A percentile compares a stretch with the other conserved stretches of the same genome.
These are phyloP conservation scores for Mortierella sp. DNA, from an alignment of 371 early-diverging fungal species.

Conservation along the genomic window DNA sequence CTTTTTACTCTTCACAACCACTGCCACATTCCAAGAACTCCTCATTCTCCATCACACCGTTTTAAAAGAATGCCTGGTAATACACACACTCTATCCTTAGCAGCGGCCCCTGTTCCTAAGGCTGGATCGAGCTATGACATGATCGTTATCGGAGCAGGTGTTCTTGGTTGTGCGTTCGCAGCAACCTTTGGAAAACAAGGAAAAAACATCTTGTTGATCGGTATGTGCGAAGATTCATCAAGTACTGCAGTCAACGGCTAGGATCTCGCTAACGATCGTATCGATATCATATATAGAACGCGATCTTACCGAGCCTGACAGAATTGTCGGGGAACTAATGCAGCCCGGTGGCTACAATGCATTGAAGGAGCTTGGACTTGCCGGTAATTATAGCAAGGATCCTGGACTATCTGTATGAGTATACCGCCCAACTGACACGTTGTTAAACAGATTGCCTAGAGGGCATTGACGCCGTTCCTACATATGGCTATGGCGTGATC, in stretches of 20 bases:
- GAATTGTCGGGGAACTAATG: conserved; percentile 96
- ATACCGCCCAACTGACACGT: neutral
- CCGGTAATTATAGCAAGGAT: conserved; percentile 34
- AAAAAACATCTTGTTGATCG: conserved; percentile 76
- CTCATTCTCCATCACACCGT: too few species aligned
- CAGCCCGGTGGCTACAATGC: conserved; percentile 94
- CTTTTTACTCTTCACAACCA: too few species aligned
- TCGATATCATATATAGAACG: conserved; percentile 75
- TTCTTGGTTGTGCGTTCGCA: conserved; percentile 88
- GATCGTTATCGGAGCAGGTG: conserved; percentile 91
- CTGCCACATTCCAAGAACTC: too few species aligned
- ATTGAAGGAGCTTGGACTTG: conserved; percentile 79
- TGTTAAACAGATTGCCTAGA: conserved; percentile 69
- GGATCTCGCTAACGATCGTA: too few species aligned
- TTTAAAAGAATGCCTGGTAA: conserved; percentile 19
- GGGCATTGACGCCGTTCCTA: conserved; percentile 88
- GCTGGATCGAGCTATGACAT: conserved; percentile 67
- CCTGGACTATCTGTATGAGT: too few species aligned
- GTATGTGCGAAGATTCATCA: conserved; percentile 37
- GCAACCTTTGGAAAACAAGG: conserved; percentile 78
- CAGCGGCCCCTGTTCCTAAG: conserved; percentile 22
- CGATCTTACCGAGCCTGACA: conserved; percentile 89
- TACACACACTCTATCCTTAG: conserved; percentile 9
- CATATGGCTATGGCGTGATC: conserved; percentile 90
- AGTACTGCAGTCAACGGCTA: too few species aligned